Percentiles rank a stretch among this genome's conserved stretches.
Conservation (phyloP, 1,284 basidiomycete genomes). For the Ceratobasidium sp. region DNA sequence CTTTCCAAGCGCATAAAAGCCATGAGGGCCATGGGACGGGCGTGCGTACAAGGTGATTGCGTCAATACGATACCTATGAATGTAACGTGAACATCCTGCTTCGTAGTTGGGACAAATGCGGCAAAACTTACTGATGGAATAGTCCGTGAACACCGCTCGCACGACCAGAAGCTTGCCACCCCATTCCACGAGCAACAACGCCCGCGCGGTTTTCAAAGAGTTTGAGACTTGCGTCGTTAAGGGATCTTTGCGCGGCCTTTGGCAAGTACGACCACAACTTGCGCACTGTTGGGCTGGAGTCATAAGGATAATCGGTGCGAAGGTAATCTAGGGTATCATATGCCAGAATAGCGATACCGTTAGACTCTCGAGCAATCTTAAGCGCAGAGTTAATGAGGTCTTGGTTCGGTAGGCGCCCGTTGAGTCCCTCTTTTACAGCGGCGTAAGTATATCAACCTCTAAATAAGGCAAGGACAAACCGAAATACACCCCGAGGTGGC, state of each 20-base stretch:
- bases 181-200: slow-evolving; percentile 72
- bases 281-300: slow-evolving; percentile 51
- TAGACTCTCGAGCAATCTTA: slow-evolving; percentile 76
- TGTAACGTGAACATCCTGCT: slow-evolving; percentile 1
- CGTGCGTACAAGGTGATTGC: slow-evolving; percentile 90
- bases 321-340: slow-evolving; percentile 75
- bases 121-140: slow-evolving; percentile 69
- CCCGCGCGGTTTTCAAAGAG: slow-evolving; percentile 67
- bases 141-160: slow-evolving; percentile 83
- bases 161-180: slow-evolving; percentile 73
- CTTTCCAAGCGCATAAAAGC: slow-evolving; percentile 92
- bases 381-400: slow-evolving; percentile 89
- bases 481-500: slow-evolving; percentile 90
- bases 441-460: not conserved
- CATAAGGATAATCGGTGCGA: slow-evolving; percentile 49
- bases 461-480: slow-evolving; percentile 63
- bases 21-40: slow-evolving; percentile 91
- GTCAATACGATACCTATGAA: slow-evolving; percentile 87
- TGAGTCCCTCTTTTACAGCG: slow-evolving; percentile 77
- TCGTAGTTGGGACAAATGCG: not conserved
- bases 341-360: slow-evolving; percentile 75
- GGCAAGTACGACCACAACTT: slow-evolving; percentile 50
- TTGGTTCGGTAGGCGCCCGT: slow-evolving; percentile 95
- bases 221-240: slow-evolving; percentile 52
- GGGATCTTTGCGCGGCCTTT: slow-evolving; percentile 20